phyloP scores from a whole-genome alignment of 331 rosid species.

The Telfairia occidentalis region DNA sequence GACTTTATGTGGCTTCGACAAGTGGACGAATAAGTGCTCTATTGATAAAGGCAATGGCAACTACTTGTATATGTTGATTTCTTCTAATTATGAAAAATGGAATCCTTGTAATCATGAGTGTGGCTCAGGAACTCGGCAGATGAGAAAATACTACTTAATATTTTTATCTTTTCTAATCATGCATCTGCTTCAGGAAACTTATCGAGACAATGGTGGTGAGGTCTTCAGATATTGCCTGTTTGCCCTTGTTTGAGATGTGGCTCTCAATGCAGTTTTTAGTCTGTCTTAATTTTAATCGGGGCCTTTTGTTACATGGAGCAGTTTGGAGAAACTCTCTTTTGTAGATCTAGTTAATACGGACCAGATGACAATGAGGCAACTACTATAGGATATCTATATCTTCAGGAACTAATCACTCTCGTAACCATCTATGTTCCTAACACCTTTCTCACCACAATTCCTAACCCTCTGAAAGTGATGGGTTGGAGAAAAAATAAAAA shows the following conservation, averaged over 20 bases:
- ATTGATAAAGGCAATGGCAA: slow-evolving; percentile 34
- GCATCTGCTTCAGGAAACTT: background rate
- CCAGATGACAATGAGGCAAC: background rate
- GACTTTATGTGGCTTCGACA: slow-evolving; percentile 82
- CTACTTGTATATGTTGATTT: background rate
- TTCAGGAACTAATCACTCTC: background rate
- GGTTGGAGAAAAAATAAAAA: background rate
- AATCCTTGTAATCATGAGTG: background rate
- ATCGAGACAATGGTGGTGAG: background rate
- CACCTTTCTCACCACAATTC: background rate
- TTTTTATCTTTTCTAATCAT: background rate
- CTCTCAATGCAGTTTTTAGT: background rate
- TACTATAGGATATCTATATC: background rate
- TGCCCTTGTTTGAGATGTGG: background rate
- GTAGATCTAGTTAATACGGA: background rate
- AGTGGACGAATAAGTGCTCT: slow-evolving; percentile 62
- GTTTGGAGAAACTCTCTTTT: background rate
- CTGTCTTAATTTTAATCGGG: background rate
- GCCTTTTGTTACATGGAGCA: background rate
- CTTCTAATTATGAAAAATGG: background rate
- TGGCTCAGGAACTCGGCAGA: background rate
- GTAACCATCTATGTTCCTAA: background rate
- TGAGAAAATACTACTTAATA: background rate
- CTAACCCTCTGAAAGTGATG: background rate
- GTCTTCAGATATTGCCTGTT: background rate